Evolutionary conservation across 805 yeast genomes (phyloP), one percentile per base, ranked within the genome.

Genomic region (Lachancea cidri): DNA sequence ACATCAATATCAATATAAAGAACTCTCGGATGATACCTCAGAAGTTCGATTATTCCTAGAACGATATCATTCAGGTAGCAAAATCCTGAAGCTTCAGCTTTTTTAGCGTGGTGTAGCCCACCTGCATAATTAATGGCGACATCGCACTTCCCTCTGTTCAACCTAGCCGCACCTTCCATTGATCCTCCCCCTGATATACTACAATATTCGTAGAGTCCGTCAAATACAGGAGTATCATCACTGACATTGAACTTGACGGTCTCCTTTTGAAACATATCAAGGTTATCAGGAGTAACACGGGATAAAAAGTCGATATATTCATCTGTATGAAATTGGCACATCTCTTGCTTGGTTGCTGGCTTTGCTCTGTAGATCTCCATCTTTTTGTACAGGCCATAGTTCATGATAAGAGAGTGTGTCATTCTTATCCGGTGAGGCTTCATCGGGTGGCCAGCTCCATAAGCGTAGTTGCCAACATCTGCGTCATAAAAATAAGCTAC

Each of bases 381-480:
- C 50, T 81, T 74, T 54, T 87, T 87, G 61, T 89, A 86, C 35
- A 91, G 67, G 43, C 86, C 86, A 64, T 93, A 91, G 11, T 83
- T 80, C 25, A 83, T 76, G 39, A 91, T 91, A 46, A 91, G 68
- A 60, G 89, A 96, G 65, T 91, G 97, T 0, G 98, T 91, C 34
- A 91, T 73, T 89, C 88, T 83, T 47, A 93, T 70, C 49, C 98
- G 70, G 62, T 89, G 86, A 13, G 98, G 98, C 62, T 91, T 91
- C 98, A 91, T 91, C 6, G 97, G 97, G 65, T 93, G 98, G 20
- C 96, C 96, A 4, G 96, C 93, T 43, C 98, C 98, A 61, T 93
- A 93, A 34, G 97, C 95, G 66, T 91, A 91, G 68, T 93, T 93
- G 27, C 98, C 98, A 36, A 93, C 96, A 62, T 91, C 98, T 20